Conservation (phyloP, 306 rosid species). For the Calophaca sinica region DNA sequence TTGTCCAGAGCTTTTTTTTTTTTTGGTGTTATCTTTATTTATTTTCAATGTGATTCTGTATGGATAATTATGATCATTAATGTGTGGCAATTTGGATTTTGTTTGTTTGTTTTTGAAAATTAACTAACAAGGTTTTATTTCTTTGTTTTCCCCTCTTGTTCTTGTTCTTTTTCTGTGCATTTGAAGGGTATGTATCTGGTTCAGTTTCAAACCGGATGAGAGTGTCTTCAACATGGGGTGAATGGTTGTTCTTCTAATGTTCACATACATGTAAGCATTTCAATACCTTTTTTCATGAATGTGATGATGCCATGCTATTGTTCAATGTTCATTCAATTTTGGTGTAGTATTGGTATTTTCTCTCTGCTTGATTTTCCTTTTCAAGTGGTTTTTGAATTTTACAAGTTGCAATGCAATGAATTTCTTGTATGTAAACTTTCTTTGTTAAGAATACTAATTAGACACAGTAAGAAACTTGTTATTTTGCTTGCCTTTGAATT, state of each 20-base stretch:
- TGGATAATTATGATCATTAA: slow-evolving; percentile 1
- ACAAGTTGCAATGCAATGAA: background rate
- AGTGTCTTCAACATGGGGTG: slow-evolving; percentile 57
- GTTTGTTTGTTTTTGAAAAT: slow-evolving; percentile 33
- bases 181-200: slow-evolving; percentile 45
- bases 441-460: too few species aligned
- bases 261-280: slow-evolving; percentile 45
- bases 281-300: slow-evolving; percentile 18
- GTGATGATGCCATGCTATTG: slow-evolving; percentile 27
- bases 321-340: slow-evolving; percentile 30
- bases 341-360: slow-evolving; percentile 24
- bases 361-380: background rate
- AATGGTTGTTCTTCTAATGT: slow-evolving; percentile 36
- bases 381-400: background rate
- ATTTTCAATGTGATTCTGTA: background rate
- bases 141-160: background rate
- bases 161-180: background rate
- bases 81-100: slow-evolving; percentile 25
- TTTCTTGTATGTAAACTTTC: background rate
- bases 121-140: slow-evolving; percentile 10
- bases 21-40: background rate
- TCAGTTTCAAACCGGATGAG: slow-evolving; percentile 44
- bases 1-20: slow-evolving; percentile 12
- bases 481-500: slow-evolving; percentile 26
- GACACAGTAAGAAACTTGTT: background rate